Conservation (phyloP, 2,329 filamentous ascomycete species). For the Taxawa tesnikishii region DNA sequence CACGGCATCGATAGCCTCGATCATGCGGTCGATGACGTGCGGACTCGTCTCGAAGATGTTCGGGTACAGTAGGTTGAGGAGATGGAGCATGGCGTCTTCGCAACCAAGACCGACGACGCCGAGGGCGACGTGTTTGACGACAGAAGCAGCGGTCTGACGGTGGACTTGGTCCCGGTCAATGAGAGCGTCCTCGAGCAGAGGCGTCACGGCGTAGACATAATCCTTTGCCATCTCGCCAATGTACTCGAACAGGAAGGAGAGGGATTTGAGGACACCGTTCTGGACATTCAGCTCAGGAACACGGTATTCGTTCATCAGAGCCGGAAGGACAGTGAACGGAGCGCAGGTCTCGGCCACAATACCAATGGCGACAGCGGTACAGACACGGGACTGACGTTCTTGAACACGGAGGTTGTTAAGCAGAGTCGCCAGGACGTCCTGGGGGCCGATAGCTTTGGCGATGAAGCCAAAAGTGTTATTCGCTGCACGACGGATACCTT, state of each 20-base stretch:
- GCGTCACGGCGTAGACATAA: slow-evolving; percentile 96
- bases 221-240: slow-evolving; percentile 99
- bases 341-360: slow-evolving; percentile 98
- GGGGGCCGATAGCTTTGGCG: slow-evolving; percentile 94
- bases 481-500: slow-evolving; percentile 92
- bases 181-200: slow-evolving; percentile 87
- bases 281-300: slow-evolving; percentile 98
- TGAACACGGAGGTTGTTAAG: slow-evolving; percentile 95
- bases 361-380: slow-evolving; percentile 94
- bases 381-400: slow-evolving; percentile 95
- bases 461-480: slow-evolving; percentile 99
- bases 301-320: slow-evolving; percentile 98
- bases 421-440: slow-evolving; percentile 89
- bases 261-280: slow-evolving; percentile 92
- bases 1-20: slow-evolving; percentile 94
- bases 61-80: slow-evolving; percentile 90
- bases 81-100: slow-evolving; percentile 95
- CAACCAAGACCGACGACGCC: slow-evolving; percentile 96
- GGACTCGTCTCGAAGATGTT: slow-evolving; percentile 97
- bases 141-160: slow-evolving; percentile 86
- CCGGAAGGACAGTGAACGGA: slow-evolving; percentile 95
- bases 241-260: slow-evolving; percentile 97
- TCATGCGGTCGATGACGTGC: slow-evolving; percentile 95
- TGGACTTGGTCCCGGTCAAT: slow-evolving; percentile 98
- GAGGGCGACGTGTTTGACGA: slow-evolving; percentile 95